These are phyloP conservation scores for Firmiana major DNA, from an alignment of 345 rosid species.

Conservation along the genomic window DNA sequence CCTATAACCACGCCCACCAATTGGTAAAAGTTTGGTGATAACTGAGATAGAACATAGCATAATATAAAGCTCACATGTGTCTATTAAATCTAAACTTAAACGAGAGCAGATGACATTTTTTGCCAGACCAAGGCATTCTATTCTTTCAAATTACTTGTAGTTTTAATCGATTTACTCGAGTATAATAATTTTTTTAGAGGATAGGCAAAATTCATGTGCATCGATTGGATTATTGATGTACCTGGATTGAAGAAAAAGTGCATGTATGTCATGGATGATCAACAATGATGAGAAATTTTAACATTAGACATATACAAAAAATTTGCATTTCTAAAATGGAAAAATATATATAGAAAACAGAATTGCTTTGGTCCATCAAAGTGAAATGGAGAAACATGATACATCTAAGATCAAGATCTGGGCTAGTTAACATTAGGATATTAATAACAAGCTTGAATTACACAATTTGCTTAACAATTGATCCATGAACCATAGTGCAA, in stretches of 20 bases:
- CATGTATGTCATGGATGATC: background rate
- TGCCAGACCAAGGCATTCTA: background rate
- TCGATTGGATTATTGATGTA: background rate
- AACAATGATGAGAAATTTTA: background rate
- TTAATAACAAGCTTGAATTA: background rate
- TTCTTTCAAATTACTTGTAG: background rate
- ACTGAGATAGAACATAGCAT: background rate
- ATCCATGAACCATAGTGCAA: too few relatives aligned
- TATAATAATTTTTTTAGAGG: too few relatives aligned
- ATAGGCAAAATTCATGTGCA: background rate
- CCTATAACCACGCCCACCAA: background rate
- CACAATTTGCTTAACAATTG: background rate
- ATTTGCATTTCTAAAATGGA: background rate
- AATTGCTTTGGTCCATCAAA: background rate
- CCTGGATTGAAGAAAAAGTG: background rate
- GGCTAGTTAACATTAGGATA: background rate
- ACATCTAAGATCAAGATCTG: background rate
- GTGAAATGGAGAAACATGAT: background rate
- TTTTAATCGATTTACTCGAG: background rate
- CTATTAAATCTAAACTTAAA: background rate
- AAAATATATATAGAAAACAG: background rate
- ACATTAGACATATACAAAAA: background rate
- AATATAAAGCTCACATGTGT: background rate
- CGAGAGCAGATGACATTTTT: background rate
- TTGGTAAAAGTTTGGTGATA: background rate